Evolutionary conservation across 2,329 filamentous ascomycete species (phyloP).

Genomic region (Chrysoporthe cubensis): DNA sequence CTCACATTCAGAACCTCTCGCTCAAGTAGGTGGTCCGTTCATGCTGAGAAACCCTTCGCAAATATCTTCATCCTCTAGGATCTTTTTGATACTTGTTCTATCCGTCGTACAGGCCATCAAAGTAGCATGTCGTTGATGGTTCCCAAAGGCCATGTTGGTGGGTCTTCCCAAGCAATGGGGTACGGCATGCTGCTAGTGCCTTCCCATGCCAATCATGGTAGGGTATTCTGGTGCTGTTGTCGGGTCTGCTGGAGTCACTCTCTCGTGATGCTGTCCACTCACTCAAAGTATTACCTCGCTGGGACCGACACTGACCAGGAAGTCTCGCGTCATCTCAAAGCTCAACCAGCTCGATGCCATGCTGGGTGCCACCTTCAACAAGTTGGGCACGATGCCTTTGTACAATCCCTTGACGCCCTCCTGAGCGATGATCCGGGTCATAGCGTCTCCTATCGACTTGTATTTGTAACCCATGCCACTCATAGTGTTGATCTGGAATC

Average conservation of each 20-base stretch:
- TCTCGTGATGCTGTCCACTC: slow-evolving; percentile 23
- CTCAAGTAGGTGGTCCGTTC: background rate
- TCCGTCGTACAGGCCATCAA: background rate
- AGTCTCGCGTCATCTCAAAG: slow-evolving; percentile 91
- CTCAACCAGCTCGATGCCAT: slow-evolving; percentile 99
- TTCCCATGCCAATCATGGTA: background rate
- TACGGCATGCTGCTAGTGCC: background rate
- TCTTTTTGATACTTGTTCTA: background rate
- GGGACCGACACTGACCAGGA: slow-evolving; percentile 68
- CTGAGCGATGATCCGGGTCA: slow-evolving; percentile 78
- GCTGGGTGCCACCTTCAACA: slow-evolving; percentile 95
- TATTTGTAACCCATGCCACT: slow-evolving; percentile 97
- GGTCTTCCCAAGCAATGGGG: background rate
- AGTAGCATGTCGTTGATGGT: background rate
- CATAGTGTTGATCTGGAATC: slow-evolving; percentile 99
- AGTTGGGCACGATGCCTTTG: slow-evolving; percentile 93
- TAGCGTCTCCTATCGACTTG: slow-evolving; percentile 81
- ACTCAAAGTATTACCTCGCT: slow-evolving; percentile 38
- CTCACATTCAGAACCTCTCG: background rate
- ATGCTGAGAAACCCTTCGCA: background rate
- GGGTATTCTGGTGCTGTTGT: background rate
- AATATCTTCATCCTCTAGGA: slow-evolving; percentile 1
- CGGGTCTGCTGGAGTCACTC: background rate
- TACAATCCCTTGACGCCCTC: slow-evolving; percentile 88
- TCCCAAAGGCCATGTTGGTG: background rate